A percentile compares a stretch with the other conserved stretches of the same genome.
Evolutionary conservation across 192 early-diverging fungal species (phyloP).

Genomic region (Coemansia sp.): DNA sequence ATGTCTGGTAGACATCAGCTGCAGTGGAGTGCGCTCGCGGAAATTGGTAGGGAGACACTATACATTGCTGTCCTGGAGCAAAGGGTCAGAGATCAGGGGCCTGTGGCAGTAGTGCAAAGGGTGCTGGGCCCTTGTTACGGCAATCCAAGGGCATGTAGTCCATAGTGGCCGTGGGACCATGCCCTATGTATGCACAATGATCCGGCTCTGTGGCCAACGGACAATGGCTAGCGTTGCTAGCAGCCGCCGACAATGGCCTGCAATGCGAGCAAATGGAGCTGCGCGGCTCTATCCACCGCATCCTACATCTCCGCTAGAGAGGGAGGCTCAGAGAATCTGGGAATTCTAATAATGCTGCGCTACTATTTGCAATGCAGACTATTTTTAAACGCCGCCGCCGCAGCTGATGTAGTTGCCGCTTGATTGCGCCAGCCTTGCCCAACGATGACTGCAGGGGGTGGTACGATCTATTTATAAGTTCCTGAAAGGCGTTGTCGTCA

Average conservation of each 20-base stretch:
- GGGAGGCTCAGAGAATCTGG: background rate
- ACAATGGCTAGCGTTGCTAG: background rate
- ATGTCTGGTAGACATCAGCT: background rate
- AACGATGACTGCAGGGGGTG: background rate
- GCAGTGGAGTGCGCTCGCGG: background rate
- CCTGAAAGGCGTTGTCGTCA: background rate
- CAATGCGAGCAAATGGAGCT: slow-evolving; percentile 4
- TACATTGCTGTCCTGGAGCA: background rate
- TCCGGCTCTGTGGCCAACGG: background rate
- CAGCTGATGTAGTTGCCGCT: background rate
- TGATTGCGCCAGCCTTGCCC: background rate
- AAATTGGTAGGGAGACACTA: background rate
- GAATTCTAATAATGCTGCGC: background rate
- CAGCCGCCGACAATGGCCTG: background rate
- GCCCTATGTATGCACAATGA: background rate
- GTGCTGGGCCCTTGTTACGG: background rate
- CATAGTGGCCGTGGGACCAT: background rate
- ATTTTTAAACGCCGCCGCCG: slow-evolving; percentile 5
- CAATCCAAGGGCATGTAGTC: background rate
- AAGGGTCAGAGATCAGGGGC: background rate
- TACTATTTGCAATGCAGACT: background rate
- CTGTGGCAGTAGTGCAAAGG: background rate
- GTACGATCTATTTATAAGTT: background rate
- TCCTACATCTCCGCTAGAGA: slow-evolving; percentile 1
- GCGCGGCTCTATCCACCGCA: slow-evolving; percentile 1